Percentiles rank a stretch among this genome's conserved stretches.
These are phyloP conservation scores for Pichia sp. DNA, from an alignment of 1,139 yeast species.

Conservation along the genomic window DNA sequence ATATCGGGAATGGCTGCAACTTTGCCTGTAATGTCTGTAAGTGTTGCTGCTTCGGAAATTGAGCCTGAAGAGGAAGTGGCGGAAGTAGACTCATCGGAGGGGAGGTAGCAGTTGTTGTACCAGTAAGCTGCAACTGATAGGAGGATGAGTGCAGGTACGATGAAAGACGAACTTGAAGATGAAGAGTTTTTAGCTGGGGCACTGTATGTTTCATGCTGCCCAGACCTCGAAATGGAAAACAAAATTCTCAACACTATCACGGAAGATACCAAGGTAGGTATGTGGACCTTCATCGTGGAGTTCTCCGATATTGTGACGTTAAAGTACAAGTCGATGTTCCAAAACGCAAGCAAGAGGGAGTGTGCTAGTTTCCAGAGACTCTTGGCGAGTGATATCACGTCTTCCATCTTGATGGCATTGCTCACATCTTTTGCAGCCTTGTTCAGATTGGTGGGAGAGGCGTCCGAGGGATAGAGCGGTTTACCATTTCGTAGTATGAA, in stretches of 20 bases:
- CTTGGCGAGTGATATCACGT: slow-evolving; percentile 10
- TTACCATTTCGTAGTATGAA: slow-evolving; percentile 19
- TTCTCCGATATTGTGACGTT: slow-evolving; percentile 23
- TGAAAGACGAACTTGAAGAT: not conserved
- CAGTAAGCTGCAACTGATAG: not conserved
- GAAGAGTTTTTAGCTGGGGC: not conserved
- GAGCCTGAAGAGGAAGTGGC: not conserved
- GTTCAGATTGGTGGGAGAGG: not conserved
- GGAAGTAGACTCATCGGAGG: not conserved
- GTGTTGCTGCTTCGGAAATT: not conserved
- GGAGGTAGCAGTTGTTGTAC: not conserved
- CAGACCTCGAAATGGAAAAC: slow-evolving; percentile 3
- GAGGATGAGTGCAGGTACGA: slow-evolving; percentile 2
- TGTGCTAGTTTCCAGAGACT: slow-evolving; percentile 6
- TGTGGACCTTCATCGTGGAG: slow-evolving; percentile 24
- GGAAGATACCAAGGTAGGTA: slow-evolving; percentile 23
- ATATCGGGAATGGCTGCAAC: slow-evolving; percentile 1
- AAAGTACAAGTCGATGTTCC: slow-evolving; percentile 28
- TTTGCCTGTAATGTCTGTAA: not conserved
- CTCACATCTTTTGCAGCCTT: too few relatives aligned
- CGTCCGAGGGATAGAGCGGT: slow-evolving; percentile 13
- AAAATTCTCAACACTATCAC: slow-evolving; percentile 11
- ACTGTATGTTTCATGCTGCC: not conserved
- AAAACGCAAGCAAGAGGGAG: slow-evolving; percentile 17
- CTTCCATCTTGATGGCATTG: slow-evolving; percentile 3